Evolutionary conservation across 176 grass and related monocot species (phyloP), one percentile per base, ranked within the genome.

Genomic region (Secale cereale): DNA sequence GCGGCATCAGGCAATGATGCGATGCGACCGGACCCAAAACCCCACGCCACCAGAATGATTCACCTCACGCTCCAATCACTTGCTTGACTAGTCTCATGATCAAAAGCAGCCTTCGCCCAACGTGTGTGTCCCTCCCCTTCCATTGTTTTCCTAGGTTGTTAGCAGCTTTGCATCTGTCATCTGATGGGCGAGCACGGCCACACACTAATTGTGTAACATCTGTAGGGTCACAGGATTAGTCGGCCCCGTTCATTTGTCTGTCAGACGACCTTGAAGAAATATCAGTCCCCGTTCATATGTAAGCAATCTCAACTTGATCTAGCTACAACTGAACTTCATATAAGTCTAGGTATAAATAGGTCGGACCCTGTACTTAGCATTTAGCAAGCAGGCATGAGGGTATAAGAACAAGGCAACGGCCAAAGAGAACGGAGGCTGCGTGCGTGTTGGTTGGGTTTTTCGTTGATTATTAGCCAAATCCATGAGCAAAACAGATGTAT

Each of bases 11-110:
- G 83, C 60, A 81, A 82, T 36, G 17, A 70, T 43, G 65, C 31
- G 59, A 86, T 70, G 75, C 77, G 86, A 85, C 57, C 64, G 23
- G 16, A 71, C 52, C 27, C 32, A 68, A 74, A 31, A 85, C 32
- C 82, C 27, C 77, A 79, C 45, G 20, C 36, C 46, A 81, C 61
- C 30, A 29, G 28, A 89, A 81, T 45, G 26, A 85, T 81, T 72
- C n/a, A 46, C 35, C 36, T 54, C 90, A 60, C 73, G 19, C 36
- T 19, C 59, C 25, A 26, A 10, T 68, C 68, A 79, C 48, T 62
- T 77, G 59, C 37, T 62, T 77, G 59, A 54, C 85, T 74, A 85
- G 81, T 79, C 76, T 50, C 17, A 41, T 33, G 19, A 27, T 50
- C 68, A 23, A 71, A 65, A 27, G 31, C 17, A 2, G 8, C 31